Base-by-base conservation (phyloP, 164 flowering plant species). In the Aristolochia californica region DNA sequence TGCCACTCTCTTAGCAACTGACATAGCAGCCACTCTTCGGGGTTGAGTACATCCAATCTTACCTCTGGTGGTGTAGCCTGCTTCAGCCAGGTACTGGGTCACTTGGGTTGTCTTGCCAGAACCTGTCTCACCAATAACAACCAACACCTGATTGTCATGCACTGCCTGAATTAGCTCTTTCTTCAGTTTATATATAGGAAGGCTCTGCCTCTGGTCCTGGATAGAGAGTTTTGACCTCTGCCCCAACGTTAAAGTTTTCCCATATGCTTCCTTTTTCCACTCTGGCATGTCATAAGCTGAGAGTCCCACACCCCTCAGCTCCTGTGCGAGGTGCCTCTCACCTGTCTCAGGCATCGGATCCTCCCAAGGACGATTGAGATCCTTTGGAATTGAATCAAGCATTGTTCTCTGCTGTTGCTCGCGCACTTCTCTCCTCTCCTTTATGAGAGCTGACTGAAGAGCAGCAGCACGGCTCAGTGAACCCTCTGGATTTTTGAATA, bases 311-410 rank as follows among this genome's bases (percentile, higher is more conserved):
- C 98, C 98, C 62, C 96, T 86, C 54, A 91, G 81, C 75, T 88
- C 98, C 76, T 91, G 98, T 4, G 98, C 96, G 50, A 91, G 86
- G 74, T 86, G 96, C 76, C 98, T 80, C 77, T 91, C 98, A 61
- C 98, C 98, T 0, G 90, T 77, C 78, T 91, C 98, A 1, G 98
- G 96, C 98, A 91, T 91, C 50, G 98, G 98, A 48, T 88, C 96
- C 69, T 91, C 98, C 98, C 98, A 91, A 11, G 96, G 98, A 27
- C 98, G 80, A 61, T 91, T 91, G 17, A 91, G 85, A 88, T 91
- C 98, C 65, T 91, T 91, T 0, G 98, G 96, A 49, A 91, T 91
- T 0, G 98, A 91, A 73, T 91, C 98, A 23, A 91, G 83, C 98
- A 88, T 91, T 13, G 96, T 85, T 34, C 98, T 55, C 67, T 91